phyloP scores from a whole-genome alignment of 1,284 basidiomycete genomes.

The Coniophora puteana region DNA sequence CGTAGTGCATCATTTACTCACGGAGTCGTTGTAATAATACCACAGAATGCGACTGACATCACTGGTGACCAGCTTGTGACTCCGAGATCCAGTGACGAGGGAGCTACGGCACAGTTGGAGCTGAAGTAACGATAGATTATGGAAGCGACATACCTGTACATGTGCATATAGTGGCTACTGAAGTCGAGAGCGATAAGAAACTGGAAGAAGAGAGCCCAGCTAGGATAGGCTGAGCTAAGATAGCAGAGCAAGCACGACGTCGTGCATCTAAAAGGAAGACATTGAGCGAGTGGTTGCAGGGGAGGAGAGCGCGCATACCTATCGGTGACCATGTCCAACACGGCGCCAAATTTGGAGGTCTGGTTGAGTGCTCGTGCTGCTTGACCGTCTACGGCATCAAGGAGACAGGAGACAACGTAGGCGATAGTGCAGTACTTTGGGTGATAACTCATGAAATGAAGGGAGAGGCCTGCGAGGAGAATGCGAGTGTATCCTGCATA shows the following conservation, averaged over 20 bases:
- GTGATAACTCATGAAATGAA: conserved; percentile 94
- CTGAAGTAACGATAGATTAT: conserved; percentile 8
- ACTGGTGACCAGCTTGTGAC: conserved; percentile 89
- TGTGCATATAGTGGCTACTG: conserved; percentile 99
- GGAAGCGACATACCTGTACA: conserved; percentile 81
- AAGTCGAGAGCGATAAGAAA: conserved; percentile 97
- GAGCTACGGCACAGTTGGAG: conserved; percentile 58
- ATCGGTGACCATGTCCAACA: conserved; percentile 99
- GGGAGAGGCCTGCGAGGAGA: conserved; percentile 84
- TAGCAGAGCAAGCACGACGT: conserved; percentile 95
- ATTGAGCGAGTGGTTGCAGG: neutral
- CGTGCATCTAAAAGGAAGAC: conserved; percentile 69
- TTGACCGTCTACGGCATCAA: conserved; percentile 95
- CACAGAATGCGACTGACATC: conserved; percentile 91
- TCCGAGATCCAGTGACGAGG: conserved; percentile 86
- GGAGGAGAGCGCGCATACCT: conserved; percentile 50
- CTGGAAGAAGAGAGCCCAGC: conserved; percentile 84
- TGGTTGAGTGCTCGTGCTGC: conserved; percentile 90
- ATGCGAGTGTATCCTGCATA: conserved; percentile 83
- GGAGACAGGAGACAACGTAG: conserved; percentile 89
- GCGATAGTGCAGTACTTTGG: conserved; percentile 90
- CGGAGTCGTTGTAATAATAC: conserved; percentile 93
- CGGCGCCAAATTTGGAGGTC: conserved; percentile 95
- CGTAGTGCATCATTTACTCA: conserved; percentile 40
- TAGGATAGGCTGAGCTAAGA: conserved; percentile 86